phyloP scores from a whole-genome alignment of 192 early-diverging fungal species.

The Umbelopsis sp. region DNA sequence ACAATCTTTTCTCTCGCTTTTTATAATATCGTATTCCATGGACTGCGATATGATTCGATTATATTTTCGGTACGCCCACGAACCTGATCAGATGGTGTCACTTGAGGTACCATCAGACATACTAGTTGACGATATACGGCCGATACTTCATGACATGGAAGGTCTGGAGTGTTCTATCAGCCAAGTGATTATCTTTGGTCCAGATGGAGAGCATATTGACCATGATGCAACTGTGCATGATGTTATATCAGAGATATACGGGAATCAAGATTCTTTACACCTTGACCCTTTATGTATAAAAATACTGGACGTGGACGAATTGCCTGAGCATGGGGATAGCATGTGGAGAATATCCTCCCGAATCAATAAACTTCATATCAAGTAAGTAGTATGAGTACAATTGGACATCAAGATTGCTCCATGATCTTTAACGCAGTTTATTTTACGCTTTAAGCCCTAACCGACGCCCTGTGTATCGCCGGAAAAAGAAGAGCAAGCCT shows the following conservation, averaged over 20 bases:
- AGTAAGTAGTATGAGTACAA: neutral
- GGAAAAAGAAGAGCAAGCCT: constrained; percentile 13
- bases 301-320: neutral
- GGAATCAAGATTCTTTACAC: neutral
- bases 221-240: constrained; percentile 13
- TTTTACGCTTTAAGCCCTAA: constrained; percentile 2
- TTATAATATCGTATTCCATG: neutral
- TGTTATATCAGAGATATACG: constrained; percentile 8
- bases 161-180: constrained; percentile 11
- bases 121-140: constrained; percentile 7
- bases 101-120: neutral
- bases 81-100: neutral
- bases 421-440: neutral
- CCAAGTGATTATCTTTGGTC: neutral
- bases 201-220: constrained; percentile 6
- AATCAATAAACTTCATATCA: constrained; percentile 14
- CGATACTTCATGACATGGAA: constrained; percentile 1
- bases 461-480: neutral
- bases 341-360: constrained; percentile 9
- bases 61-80: neutral
- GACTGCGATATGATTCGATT: neutral
- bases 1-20: neutral
- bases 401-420: too few species aligned
- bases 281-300: constrained; percentile 2
- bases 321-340: neutral